Evolutionary conservation across 2,329 filamentous ascomycete species (phyloP), one percentile per base, ranked within the genome.

Genomic region (Hymenoscyphus fructigenus): DNA sequence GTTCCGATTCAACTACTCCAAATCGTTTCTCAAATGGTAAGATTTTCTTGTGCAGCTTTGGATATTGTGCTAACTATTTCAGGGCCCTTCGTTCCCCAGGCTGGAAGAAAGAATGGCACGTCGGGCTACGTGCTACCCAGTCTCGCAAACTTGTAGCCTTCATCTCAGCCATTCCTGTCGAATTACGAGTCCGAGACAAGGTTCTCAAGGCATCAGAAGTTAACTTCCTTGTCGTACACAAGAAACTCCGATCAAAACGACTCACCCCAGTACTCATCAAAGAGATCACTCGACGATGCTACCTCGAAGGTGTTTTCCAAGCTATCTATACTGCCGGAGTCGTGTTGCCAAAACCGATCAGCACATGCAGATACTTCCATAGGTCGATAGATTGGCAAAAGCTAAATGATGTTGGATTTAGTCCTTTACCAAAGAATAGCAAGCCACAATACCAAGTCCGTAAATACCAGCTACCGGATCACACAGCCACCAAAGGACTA

Each of bases 191-290:
- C 55, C 91, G 93, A 68, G 83, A 90, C 66, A 91, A 91, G 66
- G 80, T 85, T 64, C 80, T 99, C 66, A 86, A 88, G 68, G 89
- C 91, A 71, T 93, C 91, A 59, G 95, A 99, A 78, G 95, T 99
- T 79, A 99, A 99, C 82, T 99, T 98, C 80, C 88, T 99, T 70
- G 96, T 93, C 75, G 90, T 99, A 63, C 95, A 99, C 84, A 98
- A 98, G 84, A 98, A 98, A 80, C 87, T 99, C 36, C 91, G 95
- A 60, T 88, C 91, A 65, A 97, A 98, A 82, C 89, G 95, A 62
- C 87, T 99, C 55, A 89, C 95, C 0, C 95, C 95, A 0, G 91
- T 98, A 1, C 86, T 99, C 61, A 99, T 99, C 82, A 97, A 97
- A 79, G 95, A 99, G 77, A 92, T 99, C 72, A 99, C 95, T 5